Percentiles rank a stretch among this genome's conserved stretches.
phyloP scores from a whole-genome alignment of 805 yeast species.

The Metschnikowia santaceciliae region DNA sequence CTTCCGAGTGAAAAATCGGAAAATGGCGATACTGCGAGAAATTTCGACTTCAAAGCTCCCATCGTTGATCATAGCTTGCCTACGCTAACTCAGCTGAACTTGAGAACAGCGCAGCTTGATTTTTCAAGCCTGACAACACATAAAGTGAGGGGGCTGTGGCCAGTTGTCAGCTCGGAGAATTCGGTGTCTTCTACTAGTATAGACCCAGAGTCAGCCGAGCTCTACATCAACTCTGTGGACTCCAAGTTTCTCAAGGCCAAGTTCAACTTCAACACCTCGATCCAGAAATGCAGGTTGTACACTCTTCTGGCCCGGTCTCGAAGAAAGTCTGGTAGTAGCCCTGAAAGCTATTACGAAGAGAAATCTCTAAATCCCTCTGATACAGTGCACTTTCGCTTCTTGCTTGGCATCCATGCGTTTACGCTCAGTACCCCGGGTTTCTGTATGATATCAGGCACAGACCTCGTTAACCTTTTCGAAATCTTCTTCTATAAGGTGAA shows the following conservation, averaged over 20 bases:
- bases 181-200: background rate
- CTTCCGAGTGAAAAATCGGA: background rate
- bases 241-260: constrained; percentile 11
- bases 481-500: constrained; percentile 40
- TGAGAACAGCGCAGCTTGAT: background rate
- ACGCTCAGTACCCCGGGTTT: constrained; percentile 18
- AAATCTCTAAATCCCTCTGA: constrained; percentile 8
- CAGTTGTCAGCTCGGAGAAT: background rate
- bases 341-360: background rate
- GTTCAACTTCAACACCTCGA: constrained; percentile 15
- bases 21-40: too few relatives aligned
- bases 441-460: constrained; percentile 10
- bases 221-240: constrained; percentile 9
- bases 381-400: constrained; percentile 11
- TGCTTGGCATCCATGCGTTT: constrained; percentile 16
- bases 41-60: background rate
- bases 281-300: constrained; percentile 5
- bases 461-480: constrained; percentile 23
- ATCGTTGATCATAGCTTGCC: background rate
- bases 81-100: constrained; percentile 2
- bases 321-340: background rate
- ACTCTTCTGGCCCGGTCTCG: background rate
- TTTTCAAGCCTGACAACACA: background rate
- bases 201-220: background rate
- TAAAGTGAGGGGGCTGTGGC: background rate